Evolutionary conservation across 2,329 filamentous ascomycete genomes (phyloP).

Genomic region (Zasmidium citrigriseum): DNA sequence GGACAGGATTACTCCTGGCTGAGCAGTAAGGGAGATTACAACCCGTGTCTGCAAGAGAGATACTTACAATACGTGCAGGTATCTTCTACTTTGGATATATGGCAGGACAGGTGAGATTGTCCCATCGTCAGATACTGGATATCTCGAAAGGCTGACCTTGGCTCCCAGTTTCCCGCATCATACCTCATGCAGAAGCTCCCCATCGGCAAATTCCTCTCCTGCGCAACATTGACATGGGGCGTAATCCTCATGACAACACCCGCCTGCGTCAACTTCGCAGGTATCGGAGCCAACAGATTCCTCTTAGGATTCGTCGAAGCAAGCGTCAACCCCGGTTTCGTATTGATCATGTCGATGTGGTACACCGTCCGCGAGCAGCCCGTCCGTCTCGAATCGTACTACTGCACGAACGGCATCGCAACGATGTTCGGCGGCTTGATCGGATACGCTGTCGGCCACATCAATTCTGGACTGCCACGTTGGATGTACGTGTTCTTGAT

Average conservation of each 20-base stretch:
- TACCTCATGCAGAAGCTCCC: constrained; percentile 48
- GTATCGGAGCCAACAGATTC: constrained; percentile 40
- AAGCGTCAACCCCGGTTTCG: constrained; percentile 39
- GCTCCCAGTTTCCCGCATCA: constrained; percentile 48
- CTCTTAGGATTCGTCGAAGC: constrained; percentile 40
- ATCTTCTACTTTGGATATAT: constrained; percentile 54
- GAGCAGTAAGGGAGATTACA: constrained; percentile 10
- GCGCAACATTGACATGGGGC: constrained; percentile 44
- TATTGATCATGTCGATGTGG: constrained; percentile 41
- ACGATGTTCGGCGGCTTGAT: constrained; percentile 63
- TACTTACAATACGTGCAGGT: constrained; percentile 25
- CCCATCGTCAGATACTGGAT: neutral
- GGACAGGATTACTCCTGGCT: constrained; percentile 57
- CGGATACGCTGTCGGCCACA: constrained; percentile 62
- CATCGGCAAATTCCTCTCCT: constrained; percentile 47
- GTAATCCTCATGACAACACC: constrained; percentile 45
- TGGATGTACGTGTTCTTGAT: constrained; percentile 64
- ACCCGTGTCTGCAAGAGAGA: neutral
- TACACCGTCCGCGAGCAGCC: constrained; percentile 48
- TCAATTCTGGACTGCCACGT: constrained; percentile 49
- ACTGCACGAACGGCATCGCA: constrained; percentile 61
- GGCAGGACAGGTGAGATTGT: constrained; percentile 14
- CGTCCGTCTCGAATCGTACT: constrained; percentile 57
- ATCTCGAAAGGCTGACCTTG: constrained; percentile 13
- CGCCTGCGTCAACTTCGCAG: constrained; percentile 42